phyloP scores from a whole-genome alignment of 768 basidiomycete species.

The Basidioascus undulatus region DNA sequence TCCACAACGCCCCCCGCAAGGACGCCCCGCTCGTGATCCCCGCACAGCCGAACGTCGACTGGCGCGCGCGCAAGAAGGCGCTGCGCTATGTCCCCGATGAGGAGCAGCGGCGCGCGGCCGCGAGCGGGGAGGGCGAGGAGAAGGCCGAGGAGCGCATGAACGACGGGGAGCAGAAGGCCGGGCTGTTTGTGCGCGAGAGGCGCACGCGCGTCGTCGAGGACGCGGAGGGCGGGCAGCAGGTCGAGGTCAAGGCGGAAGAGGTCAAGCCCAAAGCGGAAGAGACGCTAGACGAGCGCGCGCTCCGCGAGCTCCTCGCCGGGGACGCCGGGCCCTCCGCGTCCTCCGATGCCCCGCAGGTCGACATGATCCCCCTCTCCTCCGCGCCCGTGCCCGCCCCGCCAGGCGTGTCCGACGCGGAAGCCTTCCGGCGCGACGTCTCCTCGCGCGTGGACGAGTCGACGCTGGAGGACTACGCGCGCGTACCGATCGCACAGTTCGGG shows the following conservation, averaged over 20 bases:
- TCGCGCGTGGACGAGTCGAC: conserved; percentile 38
- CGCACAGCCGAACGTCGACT: conserved; percentile 64
- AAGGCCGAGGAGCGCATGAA: conserved; percentile 54
- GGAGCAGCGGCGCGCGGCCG: conserved; percentile 31
- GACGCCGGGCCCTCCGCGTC: conserved; percentile 22
- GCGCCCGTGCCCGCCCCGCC: conserved; percentile 11
- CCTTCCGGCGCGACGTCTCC: conserved; percentile 56
- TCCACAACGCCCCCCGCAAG: too few relatives aligned
- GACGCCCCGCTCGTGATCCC: conserved; percentile 80
- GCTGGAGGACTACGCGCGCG: conserved; percentile 62
- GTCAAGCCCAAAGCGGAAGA: conserved; percentile 6
- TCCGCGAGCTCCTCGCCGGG: conserved; percentile 48
- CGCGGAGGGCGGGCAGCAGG: neutral
- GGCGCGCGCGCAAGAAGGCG: conserved; percentile 27
- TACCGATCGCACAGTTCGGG: conserved; percentile 82
- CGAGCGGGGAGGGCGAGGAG: conserved; percentile 52
- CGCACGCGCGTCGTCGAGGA: conserved; percentile 16
- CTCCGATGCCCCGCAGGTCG: conserved; percentile 21
- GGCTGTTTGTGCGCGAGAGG: conserved; percentile 29
- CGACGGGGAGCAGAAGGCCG: conserved; percentile 42
- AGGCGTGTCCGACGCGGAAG: conserved; percentile 41
- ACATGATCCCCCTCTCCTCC: conserved; percentile 31
- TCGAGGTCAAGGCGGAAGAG: conserved; percentile 16
- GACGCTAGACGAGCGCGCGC: conserved; percentile 40
- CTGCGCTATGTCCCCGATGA: conserved; percentile 38